These are phyloP conservation scores for Cyamopsis tetragonoloba DNA, from an alignment of 306 rosid genomes.

Conservation along the genomic window DNA sequence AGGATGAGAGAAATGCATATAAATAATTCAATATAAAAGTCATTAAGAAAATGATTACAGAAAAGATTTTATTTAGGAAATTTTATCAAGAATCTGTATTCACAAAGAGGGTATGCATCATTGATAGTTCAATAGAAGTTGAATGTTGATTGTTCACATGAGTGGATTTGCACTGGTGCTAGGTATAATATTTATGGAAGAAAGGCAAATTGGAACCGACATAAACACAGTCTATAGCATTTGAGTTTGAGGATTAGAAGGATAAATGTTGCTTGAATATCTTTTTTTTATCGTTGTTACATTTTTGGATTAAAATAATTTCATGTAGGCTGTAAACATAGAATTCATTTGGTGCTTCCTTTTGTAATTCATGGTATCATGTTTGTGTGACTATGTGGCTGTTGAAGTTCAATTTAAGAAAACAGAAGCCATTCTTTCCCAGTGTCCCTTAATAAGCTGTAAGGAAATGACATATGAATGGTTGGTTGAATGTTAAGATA, in stretches of 20 bases:
- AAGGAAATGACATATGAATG: not conserved
- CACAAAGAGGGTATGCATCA: not conserved
- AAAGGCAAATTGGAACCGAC: not conserved
- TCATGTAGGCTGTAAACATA: not conserved
- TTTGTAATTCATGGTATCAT: not conserved
- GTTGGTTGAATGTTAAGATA: not conserved
- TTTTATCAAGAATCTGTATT: not conserved
- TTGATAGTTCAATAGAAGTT: not conserved
- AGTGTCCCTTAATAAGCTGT: not conserved
- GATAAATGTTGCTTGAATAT: constrained; percentile 14
- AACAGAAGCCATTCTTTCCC: not conserved
- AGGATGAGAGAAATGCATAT: not conserved
- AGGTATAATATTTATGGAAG: not conserved
- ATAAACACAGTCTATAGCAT: not conserved
- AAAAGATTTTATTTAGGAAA: not conserved
- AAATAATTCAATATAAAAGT: no score
- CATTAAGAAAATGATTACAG: no score
- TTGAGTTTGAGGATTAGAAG: not conserved
- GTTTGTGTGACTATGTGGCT: not conserved
- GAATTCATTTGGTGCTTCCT: not conserved
- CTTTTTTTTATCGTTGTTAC: not conserved
- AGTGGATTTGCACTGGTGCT: not conserved
- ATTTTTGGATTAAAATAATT: not conserved
- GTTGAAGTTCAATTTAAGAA: not conserved
- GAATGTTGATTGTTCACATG: not conserved